A percentile compares a stretch with the other conserved stretches of the same genome.
Conservation (phyloP, 306 rosid genomes). For the Fragaria iinumae region DNA sequence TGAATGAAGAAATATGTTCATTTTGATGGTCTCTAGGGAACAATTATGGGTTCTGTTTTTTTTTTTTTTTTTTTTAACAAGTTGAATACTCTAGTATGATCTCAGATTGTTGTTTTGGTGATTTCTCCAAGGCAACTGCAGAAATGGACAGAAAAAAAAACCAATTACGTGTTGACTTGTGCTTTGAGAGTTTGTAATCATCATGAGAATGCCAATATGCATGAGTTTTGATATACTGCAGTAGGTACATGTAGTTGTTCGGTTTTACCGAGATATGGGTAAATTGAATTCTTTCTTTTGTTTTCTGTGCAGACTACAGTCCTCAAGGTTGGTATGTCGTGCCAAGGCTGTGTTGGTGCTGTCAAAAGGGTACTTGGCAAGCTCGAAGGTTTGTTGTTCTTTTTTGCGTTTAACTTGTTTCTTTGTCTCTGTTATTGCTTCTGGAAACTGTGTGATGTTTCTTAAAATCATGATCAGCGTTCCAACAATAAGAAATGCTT, state of each 20-base stretch:
- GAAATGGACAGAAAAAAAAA: not conserved
- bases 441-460: not conserved
- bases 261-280: not conserved
- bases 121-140: not conserved
- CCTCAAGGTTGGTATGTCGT: slow-evolving; percentile 93
- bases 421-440: no score
- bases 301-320: slow-evolving; percentile 64
- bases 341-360: slow-evolving; percentile 88
- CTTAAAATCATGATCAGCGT: not conserved
- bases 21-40: not conserved
- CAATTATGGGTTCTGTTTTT: not conserved
- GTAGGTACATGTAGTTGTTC: slow-evolving; percentile 7
- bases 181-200: not conserved
- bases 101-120: not conserved
- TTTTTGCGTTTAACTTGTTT: not conserved
- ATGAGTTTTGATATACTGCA: not conserved
- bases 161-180: not conserved
- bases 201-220: not conserved
- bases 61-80: no score
- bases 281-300: not conserved
- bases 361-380: slow-evolving; percentile 90
- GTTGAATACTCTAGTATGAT: not conserved
- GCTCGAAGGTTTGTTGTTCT: slow-evolving; percentile 61
- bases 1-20: not conserved
- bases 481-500: not conserved